phyloP scores from a whole-genome alignment of 371 early-diverging fungal genomes.

The Lichtheimia corymbifera region DNA sequence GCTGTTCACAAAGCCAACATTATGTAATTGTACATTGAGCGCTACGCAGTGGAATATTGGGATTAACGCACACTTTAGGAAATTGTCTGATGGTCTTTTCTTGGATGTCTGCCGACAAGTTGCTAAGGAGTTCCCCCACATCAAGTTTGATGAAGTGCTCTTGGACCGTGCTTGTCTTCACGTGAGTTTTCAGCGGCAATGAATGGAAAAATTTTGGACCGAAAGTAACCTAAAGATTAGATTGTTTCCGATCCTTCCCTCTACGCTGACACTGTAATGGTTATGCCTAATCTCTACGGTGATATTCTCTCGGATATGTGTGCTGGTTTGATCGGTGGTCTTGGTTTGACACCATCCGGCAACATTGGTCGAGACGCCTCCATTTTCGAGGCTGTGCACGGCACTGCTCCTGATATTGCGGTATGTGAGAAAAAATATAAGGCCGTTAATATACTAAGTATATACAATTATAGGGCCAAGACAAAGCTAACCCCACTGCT shows the following conservation, averaged over 20 bases:
- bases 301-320: constrained; percentile 98
- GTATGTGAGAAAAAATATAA: constrained; percentile 35
- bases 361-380: constrained; percentile 97
- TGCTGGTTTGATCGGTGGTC: constrained; percentile 98
- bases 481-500: constrained; percentile 93
- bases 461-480: constrained; percentile 36
- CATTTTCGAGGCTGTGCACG: constrained; percentile 98
- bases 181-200: constrained; percentile 31
- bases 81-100: constrained; percentile 97
- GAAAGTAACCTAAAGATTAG: constrained; percentile 34
- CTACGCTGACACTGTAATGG: constrained; percentile 94
- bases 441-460: not conserved
- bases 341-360: constrained; percentile 96
- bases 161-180: constrained; percentile 94
- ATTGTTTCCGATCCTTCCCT: constrained; percentile 93
- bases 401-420: constrained; percentile 98
- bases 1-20: constrained; percentile 93
- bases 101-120: constrained; percentile 91
- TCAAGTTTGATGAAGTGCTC: constrained; percentile 89
- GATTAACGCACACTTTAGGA: constrained; percentile 48
- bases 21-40: constrained; percentile 26
- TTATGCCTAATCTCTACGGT: constrained; percentile 99
- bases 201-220: too few species aligned
- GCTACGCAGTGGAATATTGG: not conserved
- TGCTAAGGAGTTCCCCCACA: constrained; percentile 89